Percentiles rank a stretch among this genome's conserved stretches.
Conservation (phyloP, 2,329 filamentous ascomycete genomes). For the Colletotrichum sp. region DNA sequence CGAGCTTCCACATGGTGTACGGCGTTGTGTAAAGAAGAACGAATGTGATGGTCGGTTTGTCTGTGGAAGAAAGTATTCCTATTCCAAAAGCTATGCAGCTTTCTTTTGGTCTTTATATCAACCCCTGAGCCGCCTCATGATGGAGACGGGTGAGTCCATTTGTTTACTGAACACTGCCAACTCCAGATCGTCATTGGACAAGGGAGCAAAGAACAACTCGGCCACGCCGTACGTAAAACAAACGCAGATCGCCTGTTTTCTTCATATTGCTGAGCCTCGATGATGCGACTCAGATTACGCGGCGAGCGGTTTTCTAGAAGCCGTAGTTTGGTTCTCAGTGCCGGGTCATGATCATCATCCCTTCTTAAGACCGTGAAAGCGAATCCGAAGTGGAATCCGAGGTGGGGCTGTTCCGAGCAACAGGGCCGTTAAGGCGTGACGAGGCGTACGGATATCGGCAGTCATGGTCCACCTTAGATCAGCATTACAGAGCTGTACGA, state of each 20-base stretch:
- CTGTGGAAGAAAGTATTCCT: background rate
- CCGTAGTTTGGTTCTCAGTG: background rate
- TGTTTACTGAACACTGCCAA: background rate
- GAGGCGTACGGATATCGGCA: background rate
- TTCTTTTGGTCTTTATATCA: background rate
- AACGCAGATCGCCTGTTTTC: background rate
- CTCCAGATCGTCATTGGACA: background rate
- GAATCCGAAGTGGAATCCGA: background rate
- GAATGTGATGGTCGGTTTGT: background rate
- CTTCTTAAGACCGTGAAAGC: background rate
- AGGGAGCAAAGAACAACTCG: background rate
- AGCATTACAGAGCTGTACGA: background rate
- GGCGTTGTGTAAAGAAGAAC: background rate
- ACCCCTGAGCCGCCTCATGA: background rate
- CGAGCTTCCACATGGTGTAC: background rate
- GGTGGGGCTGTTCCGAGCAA: background rate
- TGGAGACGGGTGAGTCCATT: background rate
- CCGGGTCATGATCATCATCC: background rate
- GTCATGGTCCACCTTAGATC: background rate
- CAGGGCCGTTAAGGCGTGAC: background rate
- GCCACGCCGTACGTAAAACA: background rate
- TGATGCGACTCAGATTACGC: background rate
- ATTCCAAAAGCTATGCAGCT: background rate
- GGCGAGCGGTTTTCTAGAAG: background rate
- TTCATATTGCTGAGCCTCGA: background rate